These are phyloP conservation scores for Puccinellia tenuiflora DNA, from an alignment of 176 grass and related monocot genomes.

Conservation along the genomic window DNA sequence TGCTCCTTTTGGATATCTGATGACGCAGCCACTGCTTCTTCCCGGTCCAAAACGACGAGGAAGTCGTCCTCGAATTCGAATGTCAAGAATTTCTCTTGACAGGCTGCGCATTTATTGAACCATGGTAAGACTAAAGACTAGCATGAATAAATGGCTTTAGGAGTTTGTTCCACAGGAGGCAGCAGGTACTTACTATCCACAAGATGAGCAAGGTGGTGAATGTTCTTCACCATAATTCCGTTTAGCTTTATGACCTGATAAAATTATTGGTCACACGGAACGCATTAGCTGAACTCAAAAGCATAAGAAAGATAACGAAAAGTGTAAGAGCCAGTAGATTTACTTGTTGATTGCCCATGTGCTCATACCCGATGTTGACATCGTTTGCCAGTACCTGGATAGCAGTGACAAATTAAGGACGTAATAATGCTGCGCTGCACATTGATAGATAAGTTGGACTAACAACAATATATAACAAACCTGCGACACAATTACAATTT, in stretches of 20 bases:
- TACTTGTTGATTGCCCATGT: conserved; percentile 96
- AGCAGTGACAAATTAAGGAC: background rate
- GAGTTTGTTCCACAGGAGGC: background rate
- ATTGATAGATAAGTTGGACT: background rate
- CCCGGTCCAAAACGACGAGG: conserved; percentile 73
- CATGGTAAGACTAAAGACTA: background rate
- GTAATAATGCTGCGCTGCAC: background rate
- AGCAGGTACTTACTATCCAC: conserved; percentile 68
- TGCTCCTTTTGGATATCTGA: conserved; percentile 78
- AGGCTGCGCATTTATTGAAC: conserved; percentile 44
- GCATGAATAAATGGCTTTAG: background rate
- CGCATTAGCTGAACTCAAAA: conserved; percentile 12
- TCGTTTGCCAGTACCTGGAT: conserved; percentile 72
- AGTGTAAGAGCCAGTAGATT: background rate
- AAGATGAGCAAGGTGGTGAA: conserved; percentile 88
- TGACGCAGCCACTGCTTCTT: conserved; percentile 48
- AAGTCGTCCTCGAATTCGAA: conserved; percentile 98
- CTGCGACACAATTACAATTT: conserved; percentile 97
- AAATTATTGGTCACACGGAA: conserved; percentile 20
- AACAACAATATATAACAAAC: conserved; percentile 28
- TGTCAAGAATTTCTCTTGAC: conserved; percentile 86
- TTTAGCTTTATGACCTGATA: conserved; percentile 80
- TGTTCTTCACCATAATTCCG: conserved; percentile 83
- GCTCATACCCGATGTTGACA: conserved; percentile 88
- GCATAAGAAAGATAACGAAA: conserved; percentile 15